Conservation (phyloP, 495 filamentous ascomycete genomes). For the Aspergillus olivimuriae region DNA sequence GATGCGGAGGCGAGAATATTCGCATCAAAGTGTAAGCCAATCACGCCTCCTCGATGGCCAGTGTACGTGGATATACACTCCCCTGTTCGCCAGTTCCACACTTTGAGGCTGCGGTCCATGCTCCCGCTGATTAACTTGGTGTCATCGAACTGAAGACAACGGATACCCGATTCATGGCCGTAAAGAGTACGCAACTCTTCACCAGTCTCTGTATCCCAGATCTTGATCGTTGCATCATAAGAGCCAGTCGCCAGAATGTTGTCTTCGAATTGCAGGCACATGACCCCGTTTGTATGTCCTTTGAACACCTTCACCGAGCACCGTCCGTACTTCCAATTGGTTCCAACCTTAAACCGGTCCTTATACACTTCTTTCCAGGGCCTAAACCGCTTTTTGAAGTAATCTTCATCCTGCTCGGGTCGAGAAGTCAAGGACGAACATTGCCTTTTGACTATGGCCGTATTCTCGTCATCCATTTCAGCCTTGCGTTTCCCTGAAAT, state of each 20-base stretch:
- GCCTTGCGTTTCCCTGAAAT: slow-evolving; percentile 35
- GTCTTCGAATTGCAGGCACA: slow-evolving; percentile 93
- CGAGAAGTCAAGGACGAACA: slow-evolving; percentile 26
- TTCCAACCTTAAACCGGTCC: slow-evolving; percentile 81
- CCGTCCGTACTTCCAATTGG: slow-evolving; percentile 93
- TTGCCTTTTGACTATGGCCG: slow-evolving; percentile 32
- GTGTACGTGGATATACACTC: slow-evolving; percentile 75
- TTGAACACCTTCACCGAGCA: slow-evolving; percentile 74
- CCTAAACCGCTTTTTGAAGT: slow-evolving; percentile 46
- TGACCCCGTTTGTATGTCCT: slow-evolving; percentile 91
- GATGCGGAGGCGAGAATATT: slow-evolving; percentile 82
- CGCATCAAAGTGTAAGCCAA: slow-evolving; percentile 78
- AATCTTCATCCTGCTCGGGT: slow-evolving; percentile 30
- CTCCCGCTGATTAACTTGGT: slow-evolving; percentile 81
- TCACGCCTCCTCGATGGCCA: slow-evolving; percentile 72
- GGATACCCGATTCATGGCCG: slow-evolving; percentile 76
- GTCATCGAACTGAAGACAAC: slow-evolving; percentile 90
- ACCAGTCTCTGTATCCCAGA: slow-evolving; percentile 89
- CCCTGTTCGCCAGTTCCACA: slow-evolving; percentile 97
- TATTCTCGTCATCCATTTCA: slow-evolving; percentile 21
- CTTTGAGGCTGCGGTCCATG: slow-evolving; percentile 71
- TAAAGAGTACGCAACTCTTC: slow-evolving; percentile 74
- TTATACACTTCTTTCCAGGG: slow-evolving; percentile 95
- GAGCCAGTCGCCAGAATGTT: slow-evolving; percentile 89
- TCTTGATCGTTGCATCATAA: slow-evolving; percentile 90